These are phyloP conservation scores for Dryas alaskensis DNA, from an alignment of 306 rosid species.

Conservation along the genomic window DNA sequence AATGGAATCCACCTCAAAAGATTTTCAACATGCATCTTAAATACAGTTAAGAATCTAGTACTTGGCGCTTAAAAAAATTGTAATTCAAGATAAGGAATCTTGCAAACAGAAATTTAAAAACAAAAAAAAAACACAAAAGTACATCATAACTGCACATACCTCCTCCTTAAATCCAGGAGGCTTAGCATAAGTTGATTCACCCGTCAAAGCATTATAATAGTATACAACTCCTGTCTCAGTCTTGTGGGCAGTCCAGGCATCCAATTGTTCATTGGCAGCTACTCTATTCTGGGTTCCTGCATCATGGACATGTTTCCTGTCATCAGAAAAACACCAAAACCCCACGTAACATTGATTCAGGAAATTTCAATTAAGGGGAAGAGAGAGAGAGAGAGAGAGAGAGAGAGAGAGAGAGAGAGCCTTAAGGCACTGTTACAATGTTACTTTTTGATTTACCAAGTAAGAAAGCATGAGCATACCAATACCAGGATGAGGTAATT, in stretches of 20 bases:
- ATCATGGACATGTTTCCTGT: slow-evolving; percentile 40
- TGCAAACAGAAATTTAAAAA: background rate
- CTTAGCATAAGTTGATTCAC: slow-evolving; percentile 82
- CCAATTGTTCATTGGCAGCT: slow-evolving; percentile 49
- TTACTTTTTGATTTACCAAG: slow-evolving; percentile 3
- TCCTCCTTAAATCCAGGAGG: slow-evolving; percentile 81
- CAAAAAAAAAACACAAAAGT: background rate
- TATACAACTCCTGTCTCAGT: slow-evolving; percentile 74
- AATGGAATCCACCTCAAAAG: background rate
- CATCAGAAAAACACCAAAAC: slow-evolving; percentile 47
- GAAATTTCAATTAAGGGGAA: background rate
- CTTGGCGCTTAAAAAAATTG: background rate
- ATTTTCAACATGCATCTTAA: slow-evolving; percentile 3
- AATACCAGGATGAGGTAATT: slow-evolving; percentile 43
- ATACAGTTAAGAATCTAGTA: background rate
- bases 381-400: background rate
- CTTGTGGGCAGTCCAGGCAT: slow-evolving; percentile 94
- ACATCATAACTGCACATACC: slow-evolving; percentile 49
- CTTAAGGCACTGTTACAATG: background rate
- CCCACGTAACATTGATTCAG: slow-evolving; percentile 23
- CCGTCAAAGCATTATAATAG: slow-evolving; percentile 83
- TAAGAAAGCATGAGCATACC: slow-evolving; percentile 40
- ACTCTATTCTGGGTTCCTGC: slow-evolving; percentile 30
- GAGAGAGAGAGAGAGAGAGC: background rate
- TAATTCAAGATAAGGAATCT: background rate